These are phyloP conservation scores for Orychophragmus violaceus DNA, from an alignment of 345 rosid species.

Conservation along the genomic window DNA sequence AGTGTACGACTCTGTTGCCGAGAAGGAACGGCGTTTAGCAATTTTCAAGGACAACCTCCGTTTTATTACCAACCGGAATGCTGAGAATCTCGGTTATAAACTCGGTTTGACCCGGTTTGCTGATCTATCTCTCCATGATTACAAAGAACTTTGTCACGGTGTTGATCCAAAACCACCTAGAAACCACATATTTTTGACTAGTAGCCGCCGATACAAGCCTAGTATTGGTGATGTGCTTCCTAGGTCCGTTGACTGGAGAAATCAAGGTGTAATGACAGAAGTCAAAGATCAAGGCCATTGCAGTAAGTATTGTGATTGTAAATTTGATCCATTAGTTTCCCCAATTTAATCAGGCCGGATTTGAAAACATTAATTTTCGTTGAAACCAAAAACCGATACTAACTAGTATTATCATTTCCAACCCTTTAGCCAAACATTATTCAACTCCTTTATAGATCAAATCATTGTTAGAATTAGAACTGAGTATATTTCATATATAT, in stretches of 20 bases:
- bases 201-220: constrained; percentile 26
- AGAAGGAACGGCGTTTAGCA: constrained; percentile 46
- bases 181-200: not conserved
- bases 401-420: too few species aligned
- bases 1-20: constrained; percentile 44
- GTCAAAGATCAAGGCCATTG: too few species aligned
- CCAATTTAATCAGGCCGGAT: too few species aligned
- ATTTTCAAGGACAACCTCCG: constrained; percentile 54
- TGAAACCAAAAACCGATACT: too few species aligned
- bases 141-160: constrained; percentile 36
- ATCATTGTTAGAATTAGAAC: too few species aligned
- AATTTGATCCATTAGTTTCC: not conserved
- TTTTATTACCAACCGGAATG: constrained; percentile 45
- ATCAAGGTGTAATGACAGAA: constrained; percentile 56
- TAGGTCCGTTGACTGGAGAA: constrained; percentile 74
- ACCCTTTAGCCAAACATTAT: too few species aligned
- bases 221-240: constrained; percentile 41
- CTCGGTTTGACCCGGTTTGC: constrained; percentile 59
- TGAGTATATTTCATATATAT: too few species aligned
- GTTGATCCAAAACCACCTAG: constrained; percentile 25
- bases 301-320: constrained; percentile 33
- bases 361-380: too few species aligned
- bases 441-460: too few species aligned
- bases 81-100: constrained; percentile 32
- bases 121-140: constrained; percentile 57